These are phyloP conservation scores for Stephania japonica DNA, from an alignment of 164 flowering plant genomes.

Conservation along the genomic window DNA sequence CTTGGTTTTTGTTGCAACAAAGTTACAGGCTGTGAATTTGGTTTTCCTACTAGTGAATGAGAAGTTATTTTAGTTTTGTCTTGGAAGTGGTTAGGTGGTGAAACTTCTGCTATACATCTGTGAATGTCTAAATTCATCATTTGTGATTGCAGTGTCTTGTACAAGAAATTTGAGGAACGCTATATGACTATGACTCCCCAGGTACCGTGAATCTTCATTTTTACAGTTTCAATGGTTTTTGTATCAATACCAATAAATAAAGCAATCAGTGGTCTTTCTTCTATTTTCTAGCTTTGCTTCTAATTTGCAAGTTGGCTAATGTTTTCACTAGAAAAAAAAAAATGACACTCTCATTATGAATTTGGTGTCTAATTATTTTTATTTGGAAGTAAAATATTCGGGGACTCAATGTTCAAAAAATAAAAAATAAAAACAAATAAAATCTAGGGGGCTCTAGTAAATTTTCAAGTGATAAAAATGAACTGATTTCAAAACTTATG, in stretches of 20 bases:
- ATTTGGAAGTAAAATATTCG: not conserved
- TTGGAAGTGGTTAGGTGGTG: not conserved
- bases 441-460: not conserved
- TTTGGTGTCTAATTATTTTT: not conserved
- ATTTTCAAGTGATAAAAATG: not conserved
- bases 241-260: not conserved
- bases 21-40: not conserved
- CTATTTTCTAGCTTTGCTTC: not conserved
- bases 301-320: not conserved
- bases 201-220: constrained; percentile 24
- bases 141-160: constrained; percentile 33
- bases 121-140: constrained; percentile 1
- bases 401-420: not conserved
- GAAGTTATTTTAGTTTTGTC: not conserved
- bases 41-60: not conserved
- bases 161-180: constrained; percentile 24
- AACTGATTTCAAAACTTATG: constrained; percentile 11
- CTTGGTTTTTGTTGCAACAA: not conserved
- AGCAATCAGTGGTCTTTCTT: not conserved
- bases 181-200: constrained; percentile 16
- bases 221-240: not conserved
- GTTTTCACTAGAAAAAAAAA: not conserved
- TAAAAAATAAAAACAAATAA: no score
- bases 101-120: not conserved
- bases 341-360: not conserved